Base-by-base conservation (phyloP, 768 basidiomycete genomes). In the Mycena floridula region DNA sequence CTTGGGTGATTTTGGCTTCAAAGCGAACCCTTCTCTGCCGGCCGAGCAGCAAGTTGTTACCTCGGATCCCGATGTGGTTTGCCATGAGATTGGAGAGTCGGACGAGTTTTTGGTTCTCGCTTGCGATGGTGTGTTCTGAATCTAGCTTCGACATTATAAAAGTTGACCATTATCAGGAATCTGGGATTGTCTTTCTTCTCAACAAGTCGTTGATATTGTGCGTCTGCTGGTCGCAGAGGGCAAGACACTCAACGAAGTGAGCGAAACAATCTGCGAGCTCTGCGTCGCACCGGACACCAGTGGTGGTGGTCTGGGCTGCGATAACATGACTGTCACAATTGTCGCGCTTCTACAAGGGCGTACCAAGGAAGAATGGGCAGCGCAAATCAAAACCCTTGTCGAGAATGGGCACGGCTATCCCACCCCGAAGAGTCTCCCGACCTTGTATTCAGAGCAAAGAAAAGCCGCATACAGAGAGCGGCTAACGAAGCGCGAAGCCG, bases 51-150 rank as follows among this genome's bases (percentile, higher is more conserved):
- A 99, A 65, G 83, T 94, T 47, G 95, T 99, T 54, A 98, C 96
- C 2, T 79, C 90, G 28, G 80, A 99, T 61, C 96, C 96, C 16
- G 96, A 99, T 46, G 70, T 99, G 51, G 89, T 78, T 15, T 69
- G 72, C 37, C 96, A 97, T 66, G 69, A 85, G 50, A 70, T 89
- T 22, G 81, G 85, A 2, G 77, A 77, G 7, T 94, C 98, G 45
- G 96, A 99, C 59, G 96, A 99, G 62, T 98, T 98, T 61, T 60
- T 99, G 16, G 79, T 99, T n/a, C 58, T 99, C 40, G 96, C 96
- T 23, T 99, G 96, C 62, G 96, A 99, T 63, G 96, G 94, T 95
- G 48, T 25, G 78, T 60, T 40, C n/a, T n/a, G n/a, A n/a, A n/a
- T n/a, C n/a, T n/a, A 45, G 5, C 40, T 42, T n/a, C 20, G 38